phyloP scores from a whole-genome alignment of 768 basidiomycete genomes.

The Serpula lacrymans region DNA sequence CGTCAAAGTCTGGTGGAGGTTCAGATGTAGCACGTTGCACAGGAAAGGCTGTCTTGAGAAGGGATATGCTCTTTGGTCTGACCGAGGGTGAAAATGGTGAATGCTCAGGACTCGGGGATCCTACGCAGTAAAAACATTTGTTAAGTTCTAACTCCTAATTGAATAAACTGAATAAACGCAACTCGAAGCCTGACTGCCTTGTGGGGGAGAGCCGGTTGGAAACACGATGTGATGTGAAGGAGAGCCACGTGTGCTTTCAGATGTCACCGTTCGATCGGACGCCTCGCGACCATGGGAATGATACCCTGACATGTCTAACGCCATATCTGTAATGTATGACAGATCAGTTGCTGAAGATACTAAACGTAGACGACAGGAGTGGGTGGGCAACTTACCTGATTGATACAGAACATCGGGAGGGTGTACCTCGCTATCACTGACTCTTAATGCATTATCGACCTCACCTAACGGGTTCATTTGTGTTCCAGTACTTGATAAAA shows the following conservation, averaged over 20 bases:
- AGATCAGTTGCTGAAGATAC: too few relatives aligned
- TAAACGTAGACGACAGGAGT: too few relatives aligned
- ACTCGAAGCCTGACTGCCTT: neutral
- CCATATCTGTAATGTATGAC: constrained; percentile 55
- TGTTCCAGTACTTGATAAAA: constrained; percentile 18
- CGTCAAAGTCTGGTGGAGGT: constrained; percentile 50
- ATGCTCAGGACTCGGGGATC: constrained; percentile 2
- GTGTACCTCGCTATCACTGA: constrained; percentile 38
- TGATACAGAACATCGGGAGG: constrained; percentile 62
- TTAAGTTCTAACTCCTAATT: too few relatives aligned
- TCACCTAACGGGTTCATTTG: constrained; percentile 25
- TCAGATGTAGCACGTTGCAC: constrained; percentile 57
- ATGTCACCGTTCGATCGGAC: constrained; percentile 41
- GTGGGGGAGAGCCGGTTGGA: constrained; percentile 3
- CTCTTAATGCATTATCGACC: constrained; percentile 51
- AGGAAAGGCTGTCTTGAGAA: constrained; percentile 29
- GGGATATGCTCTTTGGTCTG: constrained; percentile 16
- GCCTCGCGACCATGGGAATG: constrained; percentile 44
- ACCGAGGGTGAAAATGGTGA: constrained; percentile 20
- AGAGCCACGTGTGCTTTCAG: constrained; percentile 24
- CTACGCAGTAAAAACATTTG: neutral
- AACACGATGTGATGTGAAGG: constrained; percentile 13
- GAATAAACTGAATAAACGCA: neutral
- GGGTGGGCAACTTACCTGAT: constrained; percentile 37
- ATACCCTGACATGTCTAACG: constrained; percentile 83